These are phyloP conservation scores for Lipomyces chichibuensis DNA, from an alignment of 805 yeast species.

Conservation along the genomic window DNA sequence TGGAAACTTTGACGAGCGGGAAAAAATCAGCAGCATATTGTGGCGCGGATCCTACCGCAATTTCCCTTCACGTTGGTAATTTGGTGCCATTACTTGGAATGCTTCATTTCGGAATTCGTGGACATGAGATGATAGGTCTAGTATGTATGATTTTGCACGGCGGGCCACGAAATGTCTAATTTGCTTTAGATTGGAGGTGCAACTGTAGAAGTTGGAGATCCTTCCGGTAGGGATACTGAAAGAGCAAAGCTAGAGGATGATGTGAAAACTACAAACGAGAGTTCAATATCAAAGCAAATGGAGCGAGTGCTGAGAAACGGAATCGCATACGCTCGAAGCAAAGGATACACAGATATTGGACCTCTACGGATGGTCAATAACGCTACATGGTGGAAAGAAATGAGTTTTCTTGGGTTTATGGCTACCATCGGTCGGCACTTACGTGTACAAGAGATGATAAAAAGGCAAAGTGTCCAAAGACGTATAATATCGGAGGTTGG, in stretches of 20 bases:
- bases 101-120: conserved; percentile 79
- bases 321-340: conserved; percentile 58
- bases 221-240: conserved; percentile 86
- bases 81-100: conserved; percentile 82
- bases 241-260: conserved; percentile 60
- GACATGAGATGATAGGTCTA: conserved; percentile 75
- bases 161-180: background rate
- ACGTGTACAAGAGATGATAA: conserved; percentile 83
- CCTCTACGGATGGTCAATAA: conserved; percentile 60
- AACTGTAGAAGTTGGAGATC: conserved; percentile 95
- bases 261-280: conserved; percentile 60
- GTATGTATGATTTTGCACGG: conserved; percentile 47
- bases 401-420: conserved; percentile 76
- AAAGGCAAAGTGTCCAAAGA: conserved; percentile 81
- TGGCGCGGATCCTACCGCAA: conserved; percentile 97
- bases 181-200: conserved; percentile 67
- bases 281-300: conserved; percentile 65
- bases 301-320: conserved; percentile 63
- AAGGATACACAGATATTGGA: conserved; percentile 49
- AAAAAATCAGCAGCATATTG: conserved; percentile 60
- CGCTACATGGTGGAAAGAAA: conserved; percentile 80
- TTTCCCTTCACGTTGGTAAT: conserved; percentile 87
- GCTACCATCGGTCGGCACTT: conserved; percentile 75
- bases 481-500: conserved; percentile 72
- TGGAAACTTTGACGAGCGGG: background rate